Evolutionary conservation across 176 grass and related monocot genomes (phyloP), one percentile per base, ranked within the genome.

Genomic region (Miscanthus lutarioriparius): DNA sequence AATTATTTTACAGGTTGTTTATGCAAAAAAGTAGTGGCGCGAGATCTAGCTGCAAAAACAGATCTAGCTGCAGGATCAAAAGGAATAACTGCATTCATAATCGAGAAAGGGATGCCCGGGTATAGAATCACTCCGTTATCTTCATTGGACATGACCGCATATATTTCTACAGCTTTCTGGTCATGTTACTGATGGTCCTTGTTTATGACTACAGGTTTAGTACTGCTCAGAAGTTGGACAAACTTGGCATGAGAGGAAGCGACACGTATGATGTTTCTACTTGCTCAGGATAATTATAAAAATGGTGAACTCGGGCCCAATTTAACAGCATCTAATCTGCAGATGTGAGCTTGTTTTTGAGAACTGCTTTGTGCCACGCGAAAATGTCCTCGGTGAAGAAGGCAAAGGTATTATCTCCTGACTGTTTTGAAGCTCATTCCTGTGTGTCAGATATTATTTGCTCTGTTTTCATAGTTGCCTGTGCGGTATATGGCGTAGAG

Each of bases 331-430:
- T 83, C 58, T 82, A 33, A 12, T 67, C 73, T 84, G 37, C 87
- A 98, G 96, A 87, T 98, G 96, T 54, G 93, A 98, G 77, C 96
- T 98, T 86, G 96, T 98, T 30, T 98, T 98, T 62, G 93, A 98
- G 83, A 98, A 98, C 69, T 98, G 96, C 84, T 98, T 98, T 88
- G 93, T 98, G 80, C 93, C 93, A 44, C 80, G 90, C 12, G 92
- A 98, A 87, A 95, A 98, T 79, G 65, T 98, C 61, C 91, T 98
- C 20, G 96, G 93, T 0, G 61, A 92, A 72, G 93, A 92, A 93
- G 96, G 96, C 39, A 95, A 98, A 98, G 96, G 96, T 95, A 78
- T 54, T 8, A 67, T 64, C 44, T 53, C 12, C 19, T 68, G 37
- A 41, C 56, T 63, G 25, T 88, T 78, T 27, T 80, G 22, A 84